Evolutionary conservation across 192 early-diverging fungal species (phyloP), one percentile per base, ranked within the genome.

Genomic region (Allomyces javanicus): DNA sequence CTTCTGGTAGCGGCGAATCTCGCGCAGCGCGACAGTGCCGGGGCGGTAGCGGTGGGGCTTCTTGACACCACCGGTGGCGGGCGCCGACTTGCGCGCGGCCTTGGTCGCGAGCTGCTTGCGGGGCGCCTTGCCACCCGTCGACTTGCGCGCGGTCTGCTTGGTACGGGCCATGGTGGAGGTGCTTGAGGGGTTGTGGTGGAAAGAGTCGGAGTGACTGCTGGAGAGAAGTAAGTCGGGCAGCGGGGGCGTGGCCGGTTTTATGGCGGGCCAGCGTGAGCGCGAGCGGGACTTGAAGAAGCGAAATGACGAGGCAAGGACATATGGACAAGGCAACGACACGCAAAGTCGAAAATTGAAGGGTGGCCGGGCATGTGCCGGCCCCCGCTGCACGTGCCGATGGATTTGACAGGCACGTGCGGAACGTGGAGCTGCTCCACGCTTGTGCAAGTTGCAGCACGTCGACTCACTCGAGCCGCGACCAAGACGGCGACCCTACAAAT

Each of bases 121-220:
- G 62, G 96, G 96, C 24, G 96, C 96, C 78, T 98, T 98, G 73
- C 96, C 96, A 77, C 96, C 96, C 67, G 96, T 98, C 62, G 93
- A 96, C 80, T 98, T 98, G 77, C 94, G 89, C 58, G 94, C 93
- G 63, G 93, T 97, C 78, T 97, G 94, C 82, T 94, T 88, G 74
- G 85, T 87, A 67, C 84, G 77, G 64, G 85, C 82, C 81, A 84
- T 87, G 44, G 67, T 67, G 40, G 61, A 24, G 62, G 23, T 3
- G 43, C n/a, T 23, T 6, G 55, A 9, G 1, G 14, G 21, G 3
- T n/a, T 50, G 40, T 21, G 9, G 50, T 66, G 43, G 9, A 24
- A 9, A 3, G 23, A 7, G 17, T 17, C 21, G 23, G 40, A 67
- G n/a, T 58, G 50, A 58, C 50, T 58, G 17, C 17, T 21, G 50